A percentile compares a stretch with the other conserved stretches of the same genome.
Evolutionary conservation across 2,329 filamentous ascomycete species (phyloP).

Genomic region (Geoglossum cookeanum): DNA sequence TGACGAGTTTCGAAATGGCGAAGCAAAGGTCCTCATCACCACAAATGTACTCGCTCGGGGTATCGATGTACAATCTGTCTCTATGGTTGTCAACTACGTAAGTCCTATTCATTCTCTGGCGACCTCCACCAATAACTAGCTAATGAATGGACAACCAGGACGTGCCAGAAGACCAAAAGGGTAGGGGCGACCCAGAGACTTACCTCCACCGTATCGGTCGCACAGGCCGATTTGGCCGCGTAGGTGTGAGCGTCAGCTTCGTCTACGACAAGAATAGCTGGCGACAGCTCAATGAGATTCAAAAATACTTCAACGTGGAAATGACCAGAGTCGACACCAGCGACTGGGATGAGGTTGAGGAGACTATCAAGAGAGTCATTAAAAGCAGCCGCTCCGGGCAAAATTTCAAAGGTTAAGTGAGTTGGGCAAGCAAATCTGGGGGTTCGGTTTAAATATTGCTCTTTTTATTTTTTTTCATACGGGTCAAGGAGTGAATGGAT

Average conservation of each 20-base stretch:
- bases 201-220: constrained; percentile 96
- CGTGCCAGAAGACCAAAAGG: constrained; percentile 35
- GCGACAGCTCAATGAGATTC: constrained; percentile 61
- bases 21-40: constrained; percentile 90
- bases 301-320: constrained; percentile 59
- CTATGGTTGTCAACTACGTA: constrained; percentile 95
- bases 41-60: constrained; percentile 93
- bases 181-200: constrained; percentile 71
- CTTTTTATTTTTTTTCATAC: too few relatives aligned
- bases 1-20: constrained; percentile 66
- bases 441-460: too few relatives aligned
- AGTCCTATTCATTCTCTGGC: constrained; percentile 8
- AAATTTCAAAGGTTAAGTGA: constrained; percentile 1
- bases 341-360: constrained; percentile 84
- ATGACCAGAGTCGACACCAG: constrained; percentile 63
- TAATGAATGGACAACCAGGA: constrained; percentile 36
- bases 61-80: constrained; percentile 81
- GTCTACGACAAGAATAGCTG: constrained; percentile 75
- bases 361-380: constrained; percentile 62
- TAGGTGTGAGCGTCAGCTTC: constrained; percentile 89
- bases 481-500: background rate
- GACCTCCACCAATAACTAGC: background rate
- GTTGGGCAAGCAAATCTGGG: background rate
- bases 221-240: constrained; percentile 88
- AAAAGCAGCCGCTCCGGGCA: constrained; percentile 28